Evolutionary conservation across 805 yeast species (phyloP).

Genomic region (Suhomyces sp.): DNA sequence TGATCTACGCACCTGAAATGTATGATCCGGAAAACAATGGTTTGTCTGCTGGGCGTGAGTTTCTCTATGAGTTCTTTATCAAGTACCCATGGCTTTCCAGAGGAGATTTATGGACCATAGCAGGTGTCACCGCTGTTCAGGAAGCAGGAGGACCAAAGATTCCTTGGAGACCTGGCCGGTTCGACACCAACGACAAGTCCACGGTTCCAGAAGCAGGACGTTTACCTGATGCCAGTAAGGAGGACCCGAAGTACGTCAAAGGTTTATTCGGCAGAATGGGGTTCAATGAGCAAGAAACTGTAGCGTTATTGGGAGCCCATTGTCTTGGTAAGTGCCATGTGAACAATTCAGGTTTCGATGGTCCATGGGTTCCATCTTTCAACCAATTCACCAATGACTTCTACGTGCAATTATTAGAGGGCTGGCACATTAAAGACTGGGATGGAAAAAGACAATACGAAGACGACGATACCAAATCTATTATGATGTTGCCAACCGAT

Average conservation of each 20-base stretch:
- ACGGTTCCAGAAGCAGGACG: conserved; percentile 47
- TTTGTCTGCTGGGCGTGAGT: conserved; percentile 52
- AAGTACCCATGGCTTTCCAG: conserved; percentile 60
- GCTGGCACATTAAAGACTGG: conserved; percentile 52
- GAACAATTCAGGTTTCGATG: conserved; percentile 37
- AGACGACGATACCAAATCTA: conserved; percentile 35
- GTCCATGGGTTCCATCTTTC: conserved; percentile 41
- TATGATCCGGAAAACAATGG: conserved; percentile 52
- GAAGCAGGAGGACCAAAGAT: conserved; percentile 63
- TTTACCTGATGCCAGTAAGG: conserved; percentile 47
- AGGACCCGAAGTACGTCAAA: conserved; percentile 44
- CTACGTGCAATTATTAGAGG: conserved; percentile 38
- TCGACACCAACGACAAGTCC: conserved; percentile 28
- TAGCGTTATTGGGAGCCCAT: conserved; percentile 43
- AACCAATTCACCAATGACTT: conserved; percentile 43
- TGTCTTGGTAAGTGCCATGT: conserved; percentile 40
- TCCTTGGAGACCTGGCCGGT: conserved; percentile 54
- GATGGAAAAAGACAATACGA: conserved; percentile 41
- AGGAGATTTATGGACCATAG: conserved; percentile 71
- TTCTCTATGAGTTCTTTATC: conserved; percentile 52
- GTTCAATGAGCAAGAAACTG: conserved; percentile 36
- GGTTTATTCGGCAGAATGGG: conserved; percentile 47
- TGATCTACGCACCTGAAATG: conserved; percentile 47
- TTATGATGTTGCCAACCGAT: conserved; percentile 62
- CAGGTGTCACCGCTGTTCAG: conserved; percentile 65